phyloP scores from a whole-genome alignment of 2,329 filamentous ascomycete genomes.

The Pestalotiopsis sp. region DNA sequence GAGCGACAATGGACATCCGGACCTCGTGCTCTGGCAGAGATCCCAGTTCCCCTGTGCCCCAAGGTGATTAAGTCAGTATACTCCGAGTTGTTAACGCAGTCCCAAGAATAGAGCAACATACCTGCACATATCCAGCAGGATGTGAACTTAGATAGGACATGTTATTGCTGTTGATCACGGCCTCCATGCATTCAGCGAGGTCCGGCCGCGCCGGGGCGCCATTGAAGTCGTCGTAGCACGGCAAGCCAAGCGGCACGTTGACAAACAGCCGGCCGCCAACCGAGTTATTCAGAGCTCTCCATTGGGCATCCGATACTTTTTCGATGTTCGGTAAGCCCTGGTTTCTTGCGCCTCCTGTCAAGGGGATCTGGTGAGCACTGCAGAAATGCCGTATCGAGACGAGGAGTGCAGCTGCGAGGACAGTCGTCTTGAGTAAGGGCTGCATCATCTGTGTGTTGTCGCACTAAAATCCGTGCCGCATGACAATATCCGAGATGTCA shows the following conservation, averaged over 20 bases:
- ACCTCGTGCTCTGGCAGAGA: not conserved
- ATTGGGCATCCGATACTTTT: not conserved
- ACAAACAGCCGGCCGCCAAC: not conserved
- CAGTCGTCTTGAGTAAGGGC: not conserved
- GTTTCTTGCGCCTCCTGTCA: not conserved
- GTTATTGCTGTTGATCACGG: not conserved
- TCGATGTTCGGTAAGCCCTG: not conserved
- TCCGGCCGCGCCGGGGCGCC: not conserved
- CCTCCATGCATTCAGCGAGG: not conserved
- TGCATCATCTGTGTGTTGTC: not conserved
- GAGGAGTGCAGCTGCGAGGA: not conserved
- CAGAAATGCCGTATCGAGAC: not conserved
- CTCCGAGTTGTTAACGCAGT: not conserved
- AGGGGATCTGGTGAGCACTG: not conserved
- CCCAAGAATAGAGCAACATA: not conserved
- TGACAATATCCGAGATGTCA: not conserved
- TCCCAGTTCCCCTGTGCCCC: not conserved
- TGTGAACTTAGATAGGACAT: not conserved
- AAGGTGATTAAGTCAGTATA: not conserved
- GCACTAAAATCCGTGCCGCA: not conserved
- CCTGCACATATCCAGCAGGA: not conserved
- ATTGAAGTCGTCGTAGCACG: not conserved
- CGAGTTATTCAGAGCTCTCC: not conserved
- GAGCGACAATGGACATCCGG: not conserved
- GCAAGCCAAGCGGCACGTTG: not conserved